phyloP scores from a whole-genome alignment of 1,284 basidiomycete species.

The Sporisorium exsertum region DNA sequence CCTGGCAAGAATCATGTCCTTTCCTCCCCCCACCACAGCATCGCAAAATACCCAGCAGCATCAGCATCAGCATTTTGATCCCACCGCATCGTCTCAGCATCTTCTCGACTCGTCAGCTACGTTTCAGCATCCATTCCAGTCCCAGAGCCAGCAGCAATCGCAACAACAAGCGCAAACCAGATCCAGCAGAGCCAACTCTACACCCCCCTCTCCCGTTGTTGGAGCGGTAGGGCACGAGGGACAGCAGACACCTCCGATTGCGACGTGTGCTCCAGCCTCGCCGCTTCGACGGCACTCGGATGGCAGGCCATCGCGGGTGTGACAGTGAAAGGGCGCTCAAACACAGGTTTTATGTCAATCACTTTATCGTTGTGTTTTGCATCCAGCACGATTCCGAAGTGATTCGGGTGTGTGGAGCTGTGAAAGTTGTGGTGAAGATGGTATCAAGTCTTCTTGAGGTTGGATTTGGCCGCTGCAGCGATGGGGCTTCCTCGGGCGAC shows the following conservation, averaged over 20 bases:
- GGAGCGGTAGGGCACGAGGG: not conserved
- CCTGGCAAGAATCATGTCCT: slow-evolving; percentile 13
- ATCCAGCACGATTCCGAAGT: too few relatives aligned
- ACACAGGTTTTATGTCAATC: not conserved
- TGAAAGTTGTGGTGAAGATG: not conserved
- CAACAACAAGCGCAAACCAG: not conserved
- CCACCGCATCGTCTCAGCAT: slow-evolving; percentile 11
- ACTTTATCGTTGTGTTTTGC: not conserved
- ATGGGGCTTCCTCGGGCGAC: slow-evolving; percentile 40
- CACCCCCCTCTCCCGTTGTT: slow-evolving; percentile 14
- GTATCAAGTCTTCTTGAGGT: slow-evolving; percentile 17
- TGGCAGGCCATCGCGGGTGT: slow-evolving; percentile 10
- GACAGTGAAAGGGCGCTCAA: not conserved
- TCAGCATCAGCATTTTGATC: slow-evolving; percentile 2
- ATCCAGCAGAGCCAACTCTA: slow-evolving; percentile 3
- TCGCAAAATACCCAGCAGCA: not conserved
- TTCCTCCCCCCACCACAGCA: slow-evolving; percentile 1
- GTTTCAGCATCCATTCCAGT: not conserved
- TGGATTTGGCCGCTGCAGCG: slow-evolving; percentile 7
- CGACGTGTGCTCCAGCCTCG: not conserved
- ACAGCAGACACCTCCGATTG: not conserved
- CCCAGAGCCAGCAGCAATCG: not conserved
- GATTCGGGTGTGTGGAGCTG: not conserved
- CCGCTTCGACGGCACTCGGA: slow-evolving; percentile 26
- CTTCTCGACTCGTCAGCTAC: not conserved